Evolutionary conservation across 208 protist genomes (phyloP), one percentile per base, ranked within the genome.

Genomic region (Leptomonas seymouri): DNA sequence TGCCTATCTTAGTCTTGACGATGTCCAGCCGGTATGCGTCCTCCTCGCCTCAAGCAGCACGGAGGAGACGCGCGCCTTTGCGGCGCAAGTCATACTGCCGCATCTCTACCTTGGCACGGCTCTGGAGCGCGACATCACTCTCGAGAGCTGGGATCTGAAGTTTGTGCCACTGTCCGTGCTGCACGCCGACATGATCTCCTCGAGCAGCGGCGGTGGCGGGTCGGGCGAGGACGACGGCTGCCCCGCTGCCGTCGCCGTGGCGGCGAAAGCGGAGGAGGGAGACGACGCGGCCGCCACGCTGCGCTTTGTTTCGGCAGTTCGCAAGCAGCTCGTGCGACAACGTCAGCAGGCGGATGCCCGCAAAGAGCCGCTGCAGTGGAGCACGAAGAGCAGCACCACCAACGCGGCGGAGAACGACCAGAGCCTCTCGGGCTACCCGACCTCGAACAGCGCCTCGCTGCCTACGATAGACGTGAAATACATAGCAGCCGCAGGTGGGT

Each of bases 51-150:
- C 76, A 21, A 83, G 76, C 60, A 64, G 78, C 8, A 81, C 81
- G 36, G 66, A 69, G 31, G 71, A 79, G 48, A 76, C 85, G 8
- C 82, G 89, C 20, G 63, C 48, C 21, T 91, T 95, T 49, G 56
- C 80, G 18, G 82, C 85, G 30, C 72, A 92, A 58, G 85, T 95
- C 11, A 74, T 95, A 23, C 55, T 95, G 25, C 89, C 89, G 30
- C 86, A 83, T 45, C 27, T 95, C 25, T 80, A 78, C 69, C 91
- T 89, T 44, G 89, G 89, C 62, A 80, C 89, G 0, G 44, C 62
- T 18, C 74, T 92, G 1, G 81, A 92, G 71, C 67, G 59, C 25
- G 79, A 64, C 53, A 42, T 81, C 25, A 75, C 81, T 3, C 53
- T 87, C 31, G 73, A 82, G 42, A 77, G 84, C 18, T 93, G 87